Evolutionary conservation across 2,329 filamentous ascomycete genomes (phyloP).

Genomic region (Dothiorella sarmentorum): DNA sequence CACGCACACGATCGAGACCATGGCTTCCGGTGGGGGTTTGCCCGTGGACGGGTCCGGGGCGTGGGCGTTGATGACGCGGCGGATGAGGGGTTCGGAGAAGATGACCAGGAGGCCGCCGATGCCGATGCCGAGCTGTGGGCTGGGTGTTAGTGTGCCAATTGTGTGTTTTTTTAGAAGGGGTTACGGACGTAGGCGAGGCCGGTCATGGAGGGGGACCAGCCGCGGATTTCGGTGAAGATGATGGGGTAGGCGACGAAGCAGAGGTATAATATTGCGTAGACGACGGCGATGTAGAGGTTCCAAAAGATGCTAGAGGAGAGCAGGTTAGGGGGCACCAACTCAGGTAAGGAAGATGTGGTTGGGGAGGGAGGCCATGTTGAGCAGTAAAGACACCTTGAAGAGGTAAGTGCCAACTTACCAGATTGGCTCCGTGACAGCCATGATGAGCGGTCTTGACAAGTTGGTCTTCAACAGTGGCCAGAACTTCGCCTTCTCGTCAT

Average conservation of each 20-base stretch:
- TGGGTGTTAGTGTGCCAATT: too few species aligned
- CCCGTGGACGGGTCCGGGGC: constrained; percentile 72
- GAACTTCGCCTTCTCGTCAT: constrained; percentile 67
- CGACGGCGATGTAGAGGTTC: constrained; percentile 67
- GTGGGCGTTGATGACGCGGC: constrained; percentile 74
- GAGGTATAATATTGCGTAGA: constrained; percentile 84
- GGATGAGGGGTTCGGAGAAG: constrained; percentile 57
- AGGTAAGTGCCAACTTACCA: constrained; percentile 49
- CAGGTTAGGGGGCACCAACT: too few species aligned
- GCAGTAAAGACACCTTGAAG: too few species aligned
- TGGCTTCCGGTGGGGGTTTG: constrained; percentile 71
- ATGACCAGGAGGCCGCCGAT: constrained; percentile 47
- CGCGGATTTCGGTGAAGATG: constrained; percentile 70
- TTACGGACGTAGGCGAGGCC: constrained; percentile 79
- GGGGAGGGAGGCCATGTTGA: too few species aligned
- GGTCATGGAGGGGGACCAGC: constrained; percentile 69
- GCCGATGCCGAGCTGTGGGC: constrained; percentile 67
- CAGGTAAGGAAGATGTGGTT: too few species aligned
- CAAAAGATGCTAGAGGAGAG: constrained; percentile 63
- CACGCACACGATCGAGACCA: constrained; percentile 75
- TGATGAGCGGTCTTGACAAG: constrained; percentile 71
- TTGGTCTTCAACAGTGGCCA: constrained; percentile 68
- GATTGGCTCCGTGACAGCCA: constrained; percentile 80
- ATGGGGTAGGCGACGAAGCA: constrained; percentile 90
- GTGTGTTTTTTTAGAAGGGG: too few species aligned